Percentiles rank a stretch among this genome's conserved stretches.
Conservation (phyloP, 2,329 filamentous ascomycete species). For the Massarina eburnea region DNA sequence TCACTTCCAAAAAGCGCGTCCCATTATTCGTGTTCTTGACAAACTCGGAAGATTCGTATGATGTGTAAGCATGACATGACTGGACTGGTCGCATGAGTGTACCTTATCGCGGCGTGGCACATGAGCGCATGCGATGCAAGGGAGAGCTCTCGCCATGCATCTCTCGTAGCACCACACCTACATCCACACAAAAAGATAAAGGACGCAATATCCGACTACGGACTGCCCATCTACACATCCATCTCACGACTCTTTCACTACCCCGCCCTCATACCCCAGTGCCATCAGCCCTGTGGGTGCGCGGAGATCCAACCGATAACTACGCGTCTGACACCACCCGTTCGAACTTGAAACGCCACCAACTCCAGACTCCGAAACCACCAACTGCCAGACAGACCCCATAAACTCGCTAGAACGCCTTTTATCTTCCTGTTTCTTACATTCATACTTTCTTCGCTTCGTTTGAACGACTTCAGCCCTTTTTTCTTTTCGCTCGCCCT, state of each 20-base stretch:
- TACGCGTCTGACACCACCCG: neutral
- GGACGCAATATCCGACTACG: neutral
- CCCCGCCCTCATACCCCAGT: neutral
- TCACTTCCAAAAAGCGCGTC: no score
- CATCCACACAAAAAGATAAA: neutral
- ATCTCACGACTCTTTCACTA: neutral
- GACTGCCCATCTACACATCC: neutral
- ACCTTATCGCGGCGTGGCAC: neutral
- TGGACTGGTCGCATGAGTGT: neutral
- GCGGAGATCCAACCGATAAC: neutral
- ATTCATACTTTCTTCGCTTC: neutral
- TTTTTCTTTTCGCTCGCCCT: neutral
- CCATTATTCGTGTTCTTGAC: no score
- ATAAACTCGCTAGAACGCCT: neutral
- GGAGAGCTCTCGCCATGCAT: neutral
- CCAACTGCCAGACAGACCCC: neutral
- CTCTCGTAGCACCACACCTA: neutral
- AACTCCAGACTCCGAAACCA: constrained; percentile 3
- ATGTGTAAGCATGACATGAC: neutral
- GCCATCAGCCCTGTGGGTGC: neutral
- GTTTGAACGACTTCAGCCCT: neutral
- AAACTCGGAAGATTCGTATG: no score
- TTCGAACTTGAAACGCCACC: neutral
- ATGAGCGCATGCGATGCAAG: neutral
- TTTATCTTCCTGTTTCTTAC: neutral